Conservation (phyloP, 208 protist species). For the Acanthamoeba royreba region DNA sequence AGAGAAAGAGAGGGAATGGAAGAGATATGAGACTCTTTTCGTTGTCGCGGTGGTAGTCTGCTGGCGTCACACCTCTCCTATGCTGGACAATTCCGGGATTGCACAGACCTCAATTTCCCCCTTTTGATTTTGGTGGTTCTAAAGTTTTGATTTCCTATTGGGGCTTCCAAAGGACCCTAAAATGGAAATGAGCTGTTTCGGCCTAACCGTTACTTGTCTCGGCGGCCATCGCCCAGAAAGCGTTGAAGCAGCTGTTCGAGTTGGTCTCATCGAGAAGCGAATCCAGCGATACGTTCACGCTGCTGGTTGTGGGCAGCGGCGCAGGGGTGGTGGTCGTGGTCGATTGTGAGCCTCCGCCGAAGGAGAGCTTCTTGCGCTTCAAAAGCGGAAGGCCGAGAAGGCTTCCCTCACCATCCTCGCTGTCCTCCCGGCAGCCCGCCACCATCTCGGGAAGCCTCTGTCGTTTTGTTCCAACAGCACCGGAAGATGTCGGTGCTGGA, state of each 20-base stretch:
- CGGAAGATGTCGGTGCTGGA: background rate
- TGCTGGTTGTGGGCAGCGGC: background rate
- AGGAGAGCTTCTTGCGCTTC: background rate
- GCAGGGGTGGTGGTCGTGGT: background rate
- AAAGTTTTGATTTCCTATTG: no score
- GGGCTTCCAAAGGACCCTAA: no score
- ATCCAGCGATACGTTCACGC: background rate
- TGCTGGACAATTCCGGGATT: no score
- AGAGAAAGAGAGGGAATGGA: background rate
- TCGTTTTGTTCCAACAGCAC: no score
- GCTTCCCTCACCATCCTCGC: background rate
- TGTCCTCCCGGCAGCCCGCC: background rate
- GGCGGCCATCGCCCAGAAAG: background rate
- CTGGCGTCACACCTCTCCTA: no score
- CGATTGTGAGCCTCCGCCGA: background rate
- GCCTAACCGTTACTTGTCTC: background rate
- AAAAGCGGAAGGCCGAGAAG: no score
- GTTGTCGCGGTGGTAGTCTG: no score
- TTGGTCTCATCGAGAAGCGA: slow-evolving; percentile 47
- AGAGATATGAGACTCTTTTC: no score
- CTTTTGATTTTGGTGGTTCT: no score
- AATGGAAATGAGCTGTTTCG: background rate
- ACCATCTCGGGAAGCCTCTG: background rate
- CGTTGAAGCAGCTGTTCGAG: slow-evolving; percentile 43
- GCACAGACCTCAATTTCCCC: no score